Percentiles rank a stretch among this genome's conserved stretches.
Conservation (phyloP, 2,329 filamentous ascomycete species). For the Colletotrichum cuscutae region DNA sequence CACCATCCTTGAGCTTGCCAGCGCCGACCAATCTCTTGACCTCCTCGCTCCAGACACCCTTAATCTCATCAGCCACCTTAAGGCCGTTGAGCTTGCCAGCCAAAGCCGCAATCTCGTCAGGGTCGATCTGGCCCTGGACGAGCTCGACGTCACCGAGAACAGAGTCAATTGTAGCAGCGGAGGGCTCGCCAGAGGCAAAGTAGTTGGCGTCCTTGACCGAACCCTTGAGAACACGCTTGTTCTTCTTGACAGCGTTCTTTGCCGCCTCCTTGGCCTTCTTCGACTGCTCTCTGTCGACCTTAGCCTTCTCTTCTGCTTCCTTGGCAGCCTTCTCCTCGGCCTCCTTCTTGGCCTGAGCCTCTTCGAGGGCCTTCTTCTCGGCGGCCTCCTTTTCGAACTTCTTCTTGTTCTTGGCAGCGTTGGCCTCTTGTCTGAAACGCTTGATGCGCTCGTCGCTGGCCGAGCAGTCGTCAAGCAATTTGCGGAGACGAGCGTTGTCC, state of each 20-base stretch:
- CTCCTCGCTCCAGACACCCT: constrained; percentile 82
- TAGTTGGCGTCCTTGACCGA: constrained; percentile 99
- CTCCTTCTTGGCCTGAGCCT: constrained; percentile 83
- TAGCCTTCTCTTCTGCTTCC: constrained; percentile 88
- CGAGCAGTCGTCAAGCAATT: constrained; percentile 87
- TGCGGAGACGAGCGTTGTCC: constrained; percentile 90
- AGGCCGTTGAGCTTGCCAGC: constrained; percentile 82
- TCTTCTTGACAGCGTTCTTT: constrained; percentile 99
- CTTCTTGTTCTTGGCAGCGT: constrained; percentile 97
- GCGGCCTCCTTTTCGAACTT: constrained; percentile 89
- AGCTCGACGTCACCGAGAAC: constrained; percentile 88
- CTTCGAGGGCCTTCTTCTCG: constrained; percentile 86
- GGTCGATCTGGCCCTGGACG: constrained; percentile 87
- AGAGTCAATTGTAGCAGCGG: constrained; percentile 81
- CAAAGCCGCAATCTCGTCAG: constrained; percentile 88
- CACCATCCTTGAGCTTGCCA: constrained; percentile 88
- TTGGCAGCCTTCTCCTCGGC: constrained; percentile 83
- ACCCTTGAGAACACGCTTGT: constrained; percentile 95
- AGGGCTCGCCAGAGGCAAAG: constrained; percentile 79
- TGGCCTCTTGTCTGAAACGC: constrained; percentile 92
- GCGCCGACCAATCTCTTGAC: constrained; percentile 80
- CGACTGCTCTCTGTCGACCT: constrained; percentile 80
- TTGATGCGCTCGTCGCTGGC: constrained; percentile 95
- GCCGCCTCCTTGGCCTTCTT: constrained; percentile 99
- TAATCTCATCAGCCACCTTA: constrained; percentile 86